phyloP scores from a whole-genome alignment of 2,329 filamentous ascomycete species.

The Lachnellula arida region DNA sequence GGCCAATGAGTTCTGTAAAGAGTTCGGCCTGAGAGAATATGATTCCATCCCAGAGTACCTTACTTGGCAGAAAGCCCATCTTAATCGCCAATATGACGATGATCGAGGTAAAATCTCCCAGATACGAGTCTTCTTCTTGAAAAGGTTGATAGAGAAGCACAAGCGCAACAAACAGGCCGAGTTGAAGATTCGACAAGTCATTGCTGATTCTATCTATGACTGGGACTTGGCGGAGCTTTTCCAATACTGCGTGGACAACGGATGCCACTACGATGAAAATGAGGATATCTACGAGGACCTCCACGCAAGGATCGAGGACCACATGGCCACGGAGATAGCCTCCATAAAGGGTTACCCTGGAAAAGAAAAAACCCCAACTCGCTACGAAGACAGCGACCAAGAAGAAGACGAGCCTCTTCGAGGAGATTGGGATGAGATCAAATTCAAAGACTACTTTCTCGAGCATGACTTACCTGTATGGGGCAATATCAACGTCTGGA shows the following conservation, averaged over 20 bases:
- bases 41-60: background rate
- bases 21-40: background rate
- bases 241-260: background rate
- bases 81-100: background rate
- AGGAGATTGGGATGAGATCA: background rate
- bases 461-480: constrained; percentile 1
- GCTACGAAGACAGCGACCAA: background rate
- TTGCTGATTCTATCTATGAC: background rate
- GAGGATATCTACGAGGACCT: background rate
- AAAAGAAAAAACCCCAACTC: background rate
- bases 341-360: background rate
- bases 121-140: background rate
- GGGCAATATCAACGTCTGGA: background rate
- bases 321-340: background rate
- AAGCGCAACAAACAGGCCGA: background rate
- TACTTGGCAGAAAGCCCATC: background rate
- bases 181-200: background rate
- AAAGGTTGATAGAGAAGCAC: background rate
- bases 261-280: background rate
- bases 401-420: background rate
- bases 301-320: background rate
- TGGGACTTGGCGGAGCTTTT: background rate
- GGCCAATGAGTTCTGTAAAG: background rate
- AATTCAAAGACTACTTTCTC: background rate
- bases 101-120: background rate